These are phyloP conservation scores for Amphicarpaea edgeworthii DNA, from an alignment of 306 rosid genomes.

Conservation along the genomic window DNA sequence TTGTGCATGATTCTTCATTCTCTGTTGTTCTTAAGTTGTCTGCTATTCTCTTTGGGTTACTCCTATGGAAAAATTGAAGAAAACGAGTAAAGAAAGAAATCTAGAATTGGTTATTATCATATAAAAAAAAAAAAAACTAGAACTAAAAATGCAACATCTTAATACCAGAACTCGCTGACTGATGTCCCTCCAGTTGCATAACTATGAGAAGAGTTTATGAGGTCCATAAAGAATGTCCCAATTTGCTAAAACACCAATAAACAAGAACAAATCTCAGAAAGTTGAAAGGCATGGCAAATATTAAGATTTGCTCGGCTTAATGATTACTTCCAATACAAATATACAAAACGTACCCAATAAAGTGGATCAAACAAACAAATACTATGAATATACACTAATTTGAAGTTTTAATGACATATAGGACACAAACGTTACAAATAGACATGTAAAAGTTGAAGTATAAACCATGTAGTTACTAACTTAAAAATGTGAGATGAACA, in stretches of 20 bases:
- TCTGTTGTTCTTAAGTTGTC: slow-evolving; percentile 60
- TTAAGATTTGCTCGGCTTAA: neutral
- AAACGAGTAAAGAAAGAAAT: slow-evolving; percentile 29
- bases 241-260: slow-evolving; percentile 65
- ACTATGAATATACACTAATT: neutral
- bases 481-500: neutral
- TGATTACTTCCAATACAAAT: neutral
- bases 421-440: neutral
- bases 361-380: slow-evolving; percentile 12
- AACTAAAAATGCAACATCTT: slow-evolving; percentile 36
- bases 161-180: slow-evolving; percentile 80
- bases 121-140: slow-evolving; percentile 43
- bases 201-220: slow-evolving; percentile 87
- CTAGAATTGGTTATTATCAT: slow-evolving; percentile 19
- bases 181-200: slow-evolving; percentile 99
- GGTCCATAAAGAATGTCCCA: slow-evolving; percentile 82
- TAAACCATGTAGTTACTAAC: neutral
- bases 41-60: slow-evolving; percentile 76
- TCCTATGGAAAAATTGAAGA: slow-evolving; percentile 53
- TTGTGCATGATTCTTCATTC: slow-evolving; percentile 89
- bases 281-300: slow-evolving; percentile 25
- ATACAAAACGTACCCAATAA: slow-evolving; percentile 16
- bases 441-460: neutral
- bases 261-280: slow-evolving; percentile 24
- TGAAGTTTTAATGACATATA: neutral